These are phyloP conservation scores for Basidioascus undulatus DNA, from an alignment of 768 basidiomycete species.

Conservation along the genomic window DNA sequence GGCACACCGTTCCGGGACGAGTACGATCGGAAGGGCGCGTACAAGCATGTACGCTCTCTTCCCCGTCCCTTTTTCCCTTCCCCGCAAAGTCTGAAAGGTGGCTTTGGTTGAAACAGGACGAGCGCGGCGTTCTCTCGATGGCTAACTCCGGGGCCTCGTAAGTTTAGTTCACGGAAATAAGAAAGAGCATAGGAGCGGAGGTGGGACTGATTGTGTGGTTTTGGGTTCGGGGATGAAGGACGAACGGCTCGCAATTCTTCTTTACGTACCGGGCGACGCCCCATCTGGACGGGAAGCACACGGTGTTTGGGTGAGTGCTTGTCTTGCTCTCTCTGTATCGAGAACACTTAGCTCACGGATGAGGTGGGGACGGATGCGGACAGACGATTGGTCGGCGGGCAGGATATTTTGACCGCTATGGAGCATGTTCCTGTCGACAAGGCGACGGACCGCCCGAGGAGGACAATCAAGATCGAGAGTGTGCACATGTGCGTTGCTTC, in stretches of 20 bases:
- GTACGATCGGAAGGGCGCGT: conserved; percentile 63
- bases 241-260: conserved; percentile 70
- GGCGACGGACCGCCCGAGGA: conserved; percentile 66
- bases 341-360: too few relatives aligned
- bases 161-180: too few relatives aligned
- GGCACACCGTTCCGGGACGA: conserved; percentile 92
- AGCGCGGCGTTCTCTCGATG: conserved; percentile 71
- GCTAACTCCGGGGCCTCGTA: conserved; percentile 81
- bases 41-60: conserved; percentile 33
- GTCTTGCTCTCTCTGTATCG: neutral
- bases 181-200: too few relatives aligned
- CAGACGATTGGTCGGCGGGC: conserved; percentile 90
- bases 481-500: conserved; percentile 67
- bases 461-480: conserved; percentile 62
- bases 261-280: conserved; percentile 62
- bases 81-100: neutral
- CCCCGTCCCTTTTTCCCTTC: neutral
- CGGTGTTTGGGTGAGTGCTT: conserved; percentile 13
- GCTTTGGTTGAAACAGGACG: conserved; percentile 19
- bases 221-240: too few relatives aligned
- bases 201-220: too few relatives aligned
- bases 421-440: conserved; percentile 60
- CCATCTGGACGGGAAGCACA: conserved; percentile 78
- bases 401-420: conserved; percentile 61
- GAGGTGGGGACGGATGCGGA: conserved; percentile 89